These are phyloP conservation scores for Phytophthora cryptogea DNA, from an alignment of 352 stramenopile species.

Conservation along the genomic window DNA sequence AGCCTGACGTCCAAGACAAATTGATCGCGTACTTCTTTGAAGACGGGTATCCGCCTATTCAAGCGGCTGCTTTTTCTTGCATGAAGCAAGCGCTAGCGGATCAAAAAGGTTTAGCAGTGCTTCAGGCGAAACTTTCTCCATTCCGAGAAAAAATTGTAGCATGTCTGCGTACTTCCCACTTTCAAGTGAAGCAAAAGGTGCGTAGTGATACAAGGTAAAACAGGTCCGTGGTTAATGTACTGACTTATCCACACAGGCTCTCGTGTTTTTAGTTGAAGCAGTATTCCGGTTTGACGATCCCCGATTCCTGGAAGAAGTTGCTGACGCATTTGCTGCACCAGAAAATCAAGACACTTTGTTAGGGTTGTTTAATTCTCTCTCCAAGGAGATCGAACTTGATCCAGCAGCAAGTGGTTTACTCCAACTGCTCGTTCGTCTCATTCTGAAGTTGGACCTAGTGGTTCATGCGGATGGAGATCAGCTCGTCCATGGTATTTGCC, in stretches of 20 bases:
- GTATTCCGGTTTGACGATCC: conserved; percentile 26
- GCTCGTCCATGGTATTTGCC: conserved; percentile 34
- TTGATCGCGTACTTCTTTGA: conserved; percentile 28
- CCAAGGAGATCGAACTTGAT: conserved; percentile 18
- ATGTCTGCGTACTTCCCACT: conserved; percentile 18
- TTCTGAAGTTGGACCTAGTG: conserved; percentile 33
- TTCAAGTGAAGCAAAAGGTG: conserved; percentile 34
- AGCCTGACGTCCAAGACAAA: conserved; percentile 19
- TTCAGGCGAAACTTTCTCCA: conserved; percentile 19
- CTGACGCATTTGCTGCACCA: conserved; percentile 15
- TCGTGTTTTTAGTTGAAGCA: conserved; percentile 27
- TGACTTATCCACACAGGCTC: conserved; percentile 4
- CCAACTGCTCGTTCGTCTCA: conserved; percentile 37
- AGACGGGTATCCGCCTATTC: conserved; percentile 17
- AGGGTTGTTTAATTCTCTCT: conserved; percentile 27
- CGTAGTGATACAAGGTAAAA: background rate
- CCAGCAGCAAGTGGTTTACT: conserved; percentile 27
- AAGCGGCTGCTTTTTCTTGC: conserved; percentile 28
- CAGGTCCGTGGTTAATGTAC: background rate
- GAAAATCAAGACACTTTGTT: conserved; percentile 24
- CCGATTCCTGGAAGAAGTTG: conserved; percentile 19
- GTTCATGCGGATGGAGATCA: conserved; percentile 32
- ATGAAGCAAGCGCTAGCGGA: conserved; percentile 27
- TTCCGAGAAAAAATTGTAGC: conserved; percentile 18
- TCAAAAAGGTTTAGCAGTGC: conserved; percentile 10